Evolutionary conservation across 2,329 filamentous ascomycete species (phyloP).

Genomic region (Beauveria medogensis): DNA sequence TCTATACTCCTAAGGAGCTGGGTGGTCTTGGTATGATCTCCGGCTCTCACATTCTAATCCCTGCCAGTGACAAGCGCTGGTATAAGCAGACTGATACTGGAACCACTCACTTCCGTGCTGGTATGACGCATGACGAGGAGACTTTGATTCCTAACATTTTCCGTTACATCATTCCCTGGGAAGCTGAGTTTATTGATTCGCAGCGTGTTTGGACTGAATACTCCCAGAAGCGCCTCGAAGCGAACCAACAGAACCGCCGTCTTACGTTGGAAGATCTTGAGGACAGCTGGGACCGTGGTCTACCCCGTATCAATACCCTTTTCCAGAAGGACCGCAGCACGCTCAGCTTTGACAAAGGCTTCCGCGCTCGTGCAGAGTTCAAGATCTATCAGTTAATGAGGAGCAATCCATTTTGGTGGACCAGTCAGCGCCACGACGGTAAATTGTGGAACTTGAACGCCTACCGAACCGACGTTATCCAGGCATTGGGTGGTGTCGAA

Average conservation of each 20-base stretch:
- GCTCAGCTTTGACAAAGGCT: conserved; percentile 96
- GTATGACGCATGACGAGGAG: conserved; percentile 98
- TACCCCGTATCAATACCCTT: conserved; percentile 95
- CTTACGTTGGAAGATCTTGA: conserved; percentile 93
- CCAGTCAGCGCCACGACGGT: conserved; percentile 90
- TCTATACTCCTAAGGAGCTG: conserved; percentile 96
- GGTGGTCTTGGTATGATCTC: conserved; percentile 98
- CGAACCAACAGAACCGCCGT: conserved; percentile 92
- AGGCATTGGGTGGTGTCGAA: conserved; percentile 91
- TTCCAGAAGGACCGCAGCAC: conserved; percentile 99
- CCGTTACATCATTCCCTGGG: conserved; percentile 98
- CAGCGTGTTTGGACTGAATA: conserved; percentile 99
- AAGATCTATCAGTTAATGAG: conserved; percentile 99
- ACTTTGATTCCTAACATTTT: conserved; percentile 98
- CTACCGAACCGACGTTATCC: conserved; percentile 94
- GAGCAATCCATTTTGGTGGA: conserved; percentile 99
- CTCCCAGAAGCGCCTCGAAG: conserved; percentile 93
- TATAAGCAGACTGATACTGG: conserved; percentile 96
- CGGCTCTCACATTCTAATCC: conserved; percentile 94
- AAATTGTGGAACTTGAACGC: conserved; percentile 97
- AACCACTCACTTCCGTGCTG: conserved; percentile 91
- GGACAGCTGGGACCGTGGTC: conserved; percentile 95
- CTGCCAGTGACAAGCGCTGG: conserved; percentile 95
- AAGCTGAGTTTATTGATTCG: conserved; percentile 97
- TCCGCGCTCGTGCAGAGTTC: conserved; percentile 90